These are phyloP conservation scores for Hemisphaericaspora nanyangensis DNA, from an alignment of 805 yeast species.

Conservation along the genomic window DNA sequence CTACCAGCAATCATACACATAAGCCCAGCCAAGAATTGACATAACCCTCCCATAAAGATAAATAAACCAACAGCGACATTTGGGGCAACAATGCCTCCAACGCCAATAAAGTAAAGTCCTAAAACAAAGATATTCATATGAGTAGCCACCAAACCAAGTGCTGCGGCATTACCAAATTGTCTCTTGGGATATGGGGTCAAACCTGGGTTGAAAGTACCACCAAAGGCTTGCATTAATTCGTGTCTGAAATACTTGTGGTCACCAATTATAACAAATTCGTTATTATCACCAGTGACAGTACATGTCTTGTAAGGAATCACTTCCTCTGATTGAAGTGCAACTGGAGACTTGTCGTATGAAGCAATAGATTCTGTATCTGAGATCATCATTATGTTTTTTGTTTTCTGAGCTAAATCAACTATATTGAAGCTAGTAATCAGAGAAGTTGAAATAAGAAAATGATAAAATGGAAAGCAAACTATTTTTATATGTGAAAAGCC, in stretches of 20 bases:
- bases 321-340: background rate
- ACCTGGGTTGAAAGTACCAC: slow-evolving; percentile 33
- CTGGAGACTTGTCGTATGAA: background rate
- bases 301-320: background rate
- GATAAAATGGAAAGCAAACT: too few relatives aligned
- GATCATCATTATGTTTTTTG: too few relatives aligned
- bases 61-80: slow-evolving; percentile 44
- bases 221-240: slow-evolving; percentile 34
- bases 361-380: background rate
- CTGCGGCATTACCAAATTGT: slow-evolving; percentile 48
- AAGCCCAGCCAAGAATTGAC: slow-evolving; percentile 47
- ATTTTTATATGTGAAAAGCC: too few relatives aligned
- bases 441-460: too few relatives aligned
- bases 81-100: slow-evolving; percentile 39
- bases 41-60: slow-evolving; percentile 47
- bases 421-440: too few relatives aligned
- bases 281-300: slow-evolving; percentile 19
- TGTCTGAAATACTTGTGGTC: slow-evolving; percentile 23
- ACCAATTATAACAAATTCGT: slow-evolving; percentile 26
- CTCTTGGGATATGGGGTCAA: slow-evolving; percentile 37
- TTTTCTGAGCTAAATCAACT: too few relatives aligned
- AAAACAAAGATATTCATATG: slow-evolving; percentile 43
- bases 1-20: slow-evolving; percentile 49
- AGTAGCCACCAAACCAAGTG: slow-evolving; percentile 51
- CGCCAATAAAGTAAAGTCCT: slow-evolving; percentile 44